Base-by-base conservation (phyloP, 768 basidiomycete species). In the Lyophyllum shimeji region DNA sequence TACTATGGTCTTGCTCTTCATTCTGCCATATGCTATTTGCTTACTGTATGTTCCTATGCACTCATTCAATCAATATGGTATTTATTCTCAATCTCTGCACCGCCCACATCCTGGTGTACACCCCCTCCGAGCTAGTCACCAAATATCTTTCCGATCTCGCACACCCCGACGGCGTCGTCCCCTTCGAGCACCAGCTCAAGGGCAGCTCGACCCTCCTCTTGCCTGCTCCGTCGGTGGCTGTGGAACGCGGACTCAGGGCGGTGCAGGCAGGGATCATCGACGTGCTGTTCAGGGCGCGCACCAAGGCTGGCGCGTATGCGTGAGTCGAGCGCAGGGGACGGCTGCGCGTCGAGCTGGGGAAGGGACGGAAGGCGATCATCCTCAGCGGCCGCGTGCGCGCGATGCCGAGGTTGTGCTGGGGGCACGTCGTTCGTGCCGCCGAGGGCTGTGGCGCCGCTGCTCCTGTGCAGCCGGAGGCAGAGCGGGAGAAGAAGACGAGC, bases 271-370 rank as follows among this genome's bases (percentile, higher is more conserved):
- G 84, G 50, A 74, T 80, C 0, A 91, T 97, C 43, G 89, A 93
- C 67, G 76, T 98, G 12, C 81, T 98, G 34, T 98, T 93, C 75
- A 80, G 96, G 2, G 90, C 92, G 7, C 78, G 80, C 27, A 82
- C 87, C 7, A 93, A 90, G 68, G 62, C 70, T 45, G 82, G 77
- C 0, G 33, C 60, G 1, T 95, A 89, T 71, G 81, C 94, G 18
- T 99, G 96, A 96, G 77, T 98, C 15, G 93, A 97, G 68, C 89
- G 86, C 48, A 78, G 87, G n/a, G 96, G 96, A 1, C 78, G 92
- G 27, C 78, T 98, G 39, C 89, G 95, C 64, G 82, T 91, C 53
- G 96, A 99, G 74, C 88, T 93, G 0, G 93, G 94, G 1, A 98
- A 98, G 66, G 94, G 94, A 0, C 77, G 94, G 34, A 97, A 98